A percentile compares a stretch with the other conserved stretches of the same genome.
Evolutionary conservation across 768 basidiomycete genomes (phyloP).

Genomic region (Tulasnella sp.): DNA sequence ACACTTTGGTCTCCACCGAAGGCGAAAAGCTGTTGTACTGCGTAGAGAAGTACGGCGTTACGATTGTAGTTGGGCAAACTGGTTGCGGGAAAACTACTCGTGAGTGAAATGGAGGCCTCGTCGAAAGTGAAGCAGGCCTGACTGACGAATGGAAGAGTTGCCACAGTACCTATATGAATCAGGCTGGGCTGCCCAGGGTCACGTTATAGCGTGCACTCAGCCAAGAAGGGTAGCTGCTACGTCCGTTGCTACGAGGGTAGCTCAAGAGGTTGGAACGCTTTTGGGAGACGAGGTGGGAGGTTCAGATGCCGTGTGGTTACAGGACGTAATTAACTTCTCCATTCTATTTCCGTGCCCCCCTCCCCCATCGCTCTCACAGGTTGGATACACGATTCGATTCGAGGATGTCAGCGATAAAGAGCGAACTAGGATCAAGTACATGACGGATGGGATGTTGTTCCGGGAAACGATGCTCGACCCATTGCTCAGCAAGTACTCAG

Average conservation of each 20-base stretch:
- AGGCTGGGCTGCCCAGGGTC: constrained; percentile 83
- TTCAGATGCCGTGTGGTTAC: neutral
- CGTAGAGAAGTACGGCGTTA: constrained; percentile 76
- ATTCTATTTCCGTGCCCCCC: neutral
- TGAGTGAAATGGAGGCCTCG: constrained; percentile 41
- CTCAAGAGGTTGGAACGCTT: constrained; percentile 82
- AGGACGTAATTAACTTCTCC: neutral
- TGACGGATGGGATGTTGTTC: constrained; percentile 99
- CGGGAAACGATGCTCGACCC: constrained; percentile 91
- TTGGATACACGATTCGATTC: constrained; percentile 96
- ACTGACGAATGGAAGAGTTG: constrained; percentile 54
- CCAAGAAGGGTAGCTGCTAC: constrained; percentile 92
- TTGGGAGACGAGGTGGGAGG: constrained; percentile 78
- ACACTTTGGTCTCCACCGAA: constrained; percentile 34
- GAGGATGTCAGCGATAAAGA: constrained; percentile 87
- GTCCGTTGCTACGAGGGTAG: constrained; percentile 85
- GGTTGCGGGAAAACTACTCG: constrained; percentile 98
- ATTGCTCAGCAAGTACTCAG: constrained; percentile 84
- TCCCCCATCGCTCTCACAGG: constrained; percentile 46
- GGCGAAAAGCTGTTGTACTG: constrained; percentile 77
- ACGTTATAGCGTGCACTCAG: constrained; percentile 88
- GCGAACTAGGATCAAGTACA: constrained; percentile 83
- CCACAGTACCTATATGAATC: constrained; percentile 93
- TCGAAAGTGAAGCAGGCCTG: neutral
- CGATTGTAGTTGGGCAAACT: constrained; percentile 90